Evolutionary conservation across 2,329 filamentous ascomycete genomes (phyloP).

Genomic region (Aureobasidium sp.): DNA sequence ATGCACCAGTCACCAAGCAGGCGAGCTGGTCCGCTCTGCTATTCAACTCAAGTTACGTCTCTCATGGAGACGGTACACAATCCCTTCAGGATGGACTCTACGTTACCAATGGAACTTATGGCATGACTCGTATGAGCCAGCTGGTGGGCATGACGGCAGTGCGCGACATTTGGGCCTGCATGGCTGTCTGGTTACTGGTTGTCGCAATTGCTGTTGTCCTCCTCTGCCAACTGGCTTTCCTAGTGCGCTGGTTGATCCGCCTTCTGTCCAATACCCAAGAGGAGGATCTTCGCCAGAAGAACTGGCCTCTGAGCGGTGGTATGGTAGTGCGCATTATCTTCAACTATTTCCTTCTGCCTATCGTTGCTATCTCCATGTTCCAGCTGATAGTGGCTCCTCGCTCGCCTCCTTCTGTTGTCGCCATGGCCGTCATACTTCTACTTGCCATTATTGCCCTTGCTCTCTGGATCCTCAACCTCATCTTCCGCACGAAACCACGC

Average conservation of each 20-base stretch:
- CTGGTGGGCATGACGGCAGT: slow-evolving; percentile 69
- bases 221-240: slow-evolving; percentile 68
- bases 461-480: slow-evolving; percentile 70
- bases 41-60: slow-evolving; percentile 87
- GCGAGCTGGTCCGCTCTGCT: slow-evolving; percentile 82
- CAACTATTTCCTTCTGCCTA: slow-evolving; percentile 84
- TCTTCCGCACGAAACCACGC: slow-evolving; percentile 71
- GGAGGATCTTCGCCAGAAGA: slow-evolving; percentile 84
- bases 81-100: slow-evolving; percentile 82
- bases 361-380: slow-evolving; percentile 80
- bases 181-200: slow-evolving; percentile 85
- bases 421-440: slow-evolving; percentile 65
- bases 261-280: slow-evolving; percentile 63
- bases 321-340: slow-evolving; percentile 69
- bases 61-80: slow-evolving; percentile 54
- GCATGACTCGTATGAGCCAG: slow-evolving; percentile 70
- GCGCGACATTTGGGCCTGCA: slow-evolving; percentile 84
- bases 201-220: slow-evolving; percentile 61
- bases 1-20: slow-evolving; percentile 83
- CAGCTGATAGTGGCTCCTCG: slow-evolving; percentile 69
- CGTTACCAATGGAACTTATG: slow-evolving; percentile 65
- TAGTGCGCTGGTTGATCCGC: slow-evolving; percentile 66
- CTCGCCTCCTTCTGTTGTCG: slow-evolving; percentile 64
- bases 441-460: slow-evolving; percentile 64
- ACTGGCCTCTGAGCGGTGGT: slow-evolving; percentile 65